A percentile compares a stretch with the other conserved stretches of the same genome.
Conservation (phyloP, 192 early-diverging fungal species). For the Ambispora gerdemannii region DNA sequence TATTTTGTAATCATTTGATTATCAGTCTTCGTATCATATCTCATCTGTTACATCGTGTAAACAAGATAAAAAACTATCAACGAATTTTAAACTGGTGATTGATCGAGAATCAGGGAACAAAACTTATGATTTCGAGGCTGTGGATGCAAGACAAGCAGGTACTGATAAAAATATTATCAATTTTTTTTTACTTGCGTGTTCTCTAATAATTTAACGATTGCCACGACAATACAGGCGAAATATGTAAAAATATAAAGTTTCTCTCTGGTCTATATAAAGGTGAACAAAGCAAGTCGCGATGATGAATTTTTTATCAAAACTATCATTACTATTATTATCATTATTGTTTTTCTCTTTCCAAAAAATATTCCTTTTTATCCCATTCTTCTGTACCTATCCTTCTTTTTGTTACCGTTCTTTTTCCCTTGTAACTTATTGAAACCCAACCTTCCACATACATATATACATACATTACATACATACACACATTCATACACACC, state of each 20-base stretch:
- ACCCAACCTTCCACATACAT: too few species aligned
- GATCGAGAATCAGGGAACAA: conserved; percentile 64
- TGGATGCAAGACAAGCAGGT: conserved; percentile 61
- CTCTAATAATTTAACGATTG: not conserved
- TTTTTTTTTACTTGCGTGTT: not conserved
- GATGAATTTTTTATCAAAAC: too few species aligned
- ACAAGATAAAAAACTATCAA: conserved; percentile 63
- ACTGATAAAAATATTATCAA: conserved; percentile 31
- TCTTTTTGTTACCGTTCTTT: too few species aligned
- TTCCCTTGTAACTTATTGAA: not conserved
- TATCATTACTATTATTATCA: too few species aligned
- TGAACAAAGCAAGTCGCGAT: conserved; percentile 4
- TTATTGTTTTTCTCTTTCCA: too few species aligned
- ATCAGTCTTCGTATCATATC: conserved; percentile 62
- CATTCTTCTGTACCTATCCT: not conserved
- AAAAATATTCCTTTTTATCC: not conserved
- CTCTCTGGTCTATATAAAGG: conserved; percentile 10
- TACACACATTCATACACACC: too few species aligned
- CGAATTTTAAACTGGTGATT: conserved; percentile 67
- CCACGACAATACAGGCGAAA: not conserved
- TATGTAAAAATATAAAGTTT: conserved; percentile 18
- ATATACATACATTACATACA: too few species aligned
- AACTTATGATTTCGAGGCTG: conserved; percentile 77
- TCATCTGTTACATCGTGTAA: conserved; percentile 62
- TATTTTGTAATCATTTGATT: not conserved